Percentiles rank a stretch among this genome's conserved stretches.
These are phyloP conservation scores for Euptelea pleiosperma DNA, from an alignment of 164 flowering plant species.

Conservation along the genomic window DNA sequence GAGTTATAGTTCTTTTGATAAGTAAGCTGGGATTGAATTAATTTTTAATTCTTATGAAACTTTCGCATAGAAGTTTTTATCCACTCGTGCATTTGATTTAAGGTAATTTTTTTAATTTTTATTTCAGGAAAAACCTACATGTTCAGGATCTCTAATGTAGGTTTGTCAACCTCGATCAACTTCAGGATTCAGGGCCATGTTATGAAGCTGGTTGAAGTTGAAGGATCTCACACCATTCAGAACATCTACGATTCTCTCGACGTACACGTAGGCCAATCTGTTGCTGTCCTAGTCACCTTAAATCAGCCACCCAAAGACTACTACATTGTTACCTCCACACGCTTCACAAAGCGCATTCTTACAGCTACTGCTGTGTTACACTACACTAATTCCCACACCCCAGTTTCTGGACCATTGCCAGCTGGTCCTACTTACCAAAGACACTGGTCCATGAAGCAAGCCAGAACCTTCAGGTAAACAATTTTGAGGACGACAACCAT, in stretches of 20 bases:
- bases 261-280: conserved; percentile 49
- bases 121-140: conserved; percentile 38
- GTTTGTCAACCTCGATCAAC: conserved; percentile 41
- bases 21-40: background rate
- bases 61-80: too few species aligned
- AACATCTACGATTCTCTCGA: conserved; percentile 44
- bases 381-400: conserved; percentile 27
- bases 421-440: conserved; percentile 30
- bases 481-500: too few species aligned
- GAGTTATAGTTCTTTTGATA: background rate
- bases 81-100: background rate
- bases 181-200: conserved; percentile 50
- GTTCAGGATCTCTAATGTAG: conserved; percentile 51
- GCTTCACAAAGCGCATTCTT: conserved; percentile 33
- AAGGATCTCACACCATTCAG: conserved; percentile 55
- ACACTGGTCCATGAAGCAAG: conserved; percentile 49
- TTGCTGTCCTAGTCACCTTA: conserved; percentile 40
- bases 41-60: too few species aligned
- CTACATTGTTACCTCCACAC: conserved; percentile 49
- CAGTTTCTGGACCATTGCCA: conserved; percentile 35
- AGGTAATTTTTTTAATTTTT: background rate
- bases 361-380: conserved; percentile 36
- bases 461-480: conserved; percentile 44
- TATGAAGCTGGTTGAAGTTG: conserved; percentile 43
- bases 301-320: conserved; percentile 39